Conservation (phyloP, 352 stramenopile species). For the Phytophthora multivora region DNA sequence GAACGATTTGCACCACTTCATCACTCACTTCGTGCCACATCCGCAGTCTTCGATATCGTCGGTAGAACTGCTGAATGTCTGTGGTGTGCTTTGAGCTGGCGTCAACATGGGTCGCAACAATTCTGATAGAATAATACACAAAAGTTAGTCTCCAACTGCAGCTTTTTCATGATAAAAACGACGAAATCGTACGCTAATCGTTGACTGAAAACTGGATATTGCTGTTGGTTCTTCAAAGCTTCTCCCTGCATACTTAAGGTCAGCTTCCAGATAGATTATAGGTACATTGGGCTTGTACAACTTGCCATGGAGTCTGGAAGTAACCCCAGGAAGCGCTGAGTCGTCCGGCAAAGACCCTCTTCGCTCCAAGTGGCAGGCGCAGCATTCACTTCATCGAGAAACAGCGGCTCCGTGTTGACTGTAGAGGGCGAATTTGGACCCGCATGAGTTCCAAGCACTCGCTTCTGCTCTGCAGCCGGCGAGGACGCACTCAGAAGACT, state of each 20-base stretch:
- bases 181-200: slow-evolving; percentile 30
- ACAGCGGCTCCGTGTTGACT: slow-evolving; percentile 33
- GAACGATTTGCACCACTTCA: slow-evolving; percentile 51
- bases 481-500: slow-evolving; percentile 16
- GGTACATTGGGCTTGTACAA: neutral
- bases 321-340: slow-evolving; percentile 65
- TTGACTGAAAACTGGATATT: slow-evolving; percentile 35
- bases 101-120: slow-evolving; percentile 23
- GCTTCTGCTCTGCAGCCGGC: slow-evolving; percentile 12
- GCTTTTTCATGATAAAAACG: neutral
- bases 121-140: slow-evolving; percentile 5
- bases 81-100: slow-evolving; percentile 23
- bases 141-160: neutral
- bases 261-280: neutral
- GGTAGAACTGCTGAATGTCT: slow-evolving; percentile 43
- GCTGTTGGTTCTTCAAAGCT: slow-evolving; percentile 47
- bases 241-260: slow-evolving; percentile 24
- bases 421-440: slow-evolving; percentile 1
- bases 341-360: slow-evolving; percentile 49
- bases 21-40: slow-evolving; percentile 48
- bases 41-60: slow-evolving; percentile 43
- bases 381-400: slow-evolving; percentile 56
- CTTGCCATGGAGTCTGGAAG: slow-evolving; percentile 59
- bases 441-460: slow-evolving; percentile 1
- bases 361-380: slow-evolving; percentile 54